Conservation (phyloP, 306 rosid genomes). For the Begonia loranthoides region DNA sequence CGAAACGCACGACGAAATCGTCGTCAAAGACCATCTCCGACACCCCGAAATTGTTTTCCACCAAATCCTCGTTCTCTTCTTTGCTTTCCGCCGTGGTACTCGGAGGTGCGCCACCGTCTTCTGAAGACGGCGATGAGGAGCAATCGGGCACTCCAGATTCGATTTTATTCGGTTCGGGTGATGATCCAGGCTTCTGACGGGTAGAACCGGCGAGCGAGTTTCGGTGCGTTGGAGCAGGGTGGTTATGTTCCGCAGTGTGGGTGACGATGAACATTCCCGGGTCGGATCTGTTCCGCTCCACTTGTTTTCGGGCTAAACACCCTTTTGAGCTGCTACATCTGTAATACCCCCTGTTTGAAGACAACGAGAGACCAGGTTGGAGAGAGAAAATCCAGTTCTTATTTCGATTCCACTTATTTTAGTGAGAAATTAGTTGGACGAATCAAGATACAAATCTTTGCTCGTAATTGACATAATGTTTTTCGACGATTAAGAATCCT, state of each 20-base stretch:
- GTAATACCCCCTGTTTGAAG: conserved; percentile 68
- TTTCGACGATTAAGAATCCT: too few species aligned
- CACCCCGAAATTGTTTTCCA: conserved; percentile 19
- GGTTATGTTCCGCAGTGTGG: conserved; percentile 91
- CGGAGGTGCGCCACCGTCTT: conserved; percentile 34
- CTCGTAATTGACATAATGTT: too few species aligned
- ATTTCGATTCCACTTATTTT: too few species aligned
- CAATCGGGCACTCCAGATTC: conserved; percentile 12
- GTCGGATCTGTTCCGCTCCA: conserved; percentile 84
- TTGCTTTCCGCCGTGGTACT: conserved; percentile 39
- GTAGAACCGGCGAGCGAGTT: conserved; percentile 97
- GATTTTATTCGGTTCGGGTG: conserved; percentile 17
- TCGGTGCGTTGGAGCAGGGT: conserved; percentile 88
- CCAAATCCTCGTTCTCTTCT: conserved; percentile 22
- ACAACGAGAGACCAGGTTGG: neutral
- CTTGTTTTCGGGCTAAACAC: conserved; percentile 92
- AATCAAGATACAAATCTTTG: too few species aligned
- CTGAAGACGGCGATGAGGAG: conserved; percentile 26
- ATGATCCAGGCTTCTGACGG: conserved; percentile 48
- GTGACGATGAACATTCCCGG: conserved; percentile 91
- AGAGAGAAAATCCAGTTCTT: too few species aligned
- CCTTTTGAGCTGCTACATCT: conserved; percentile 97
- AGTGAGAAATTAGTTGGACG: too few species aligned
- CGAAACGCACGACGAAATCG: neutral
- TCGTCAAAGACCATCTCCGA: neutral